Conservation (phyloP, 1,139 yeast genomes). For the Candida sp. region DNA sequence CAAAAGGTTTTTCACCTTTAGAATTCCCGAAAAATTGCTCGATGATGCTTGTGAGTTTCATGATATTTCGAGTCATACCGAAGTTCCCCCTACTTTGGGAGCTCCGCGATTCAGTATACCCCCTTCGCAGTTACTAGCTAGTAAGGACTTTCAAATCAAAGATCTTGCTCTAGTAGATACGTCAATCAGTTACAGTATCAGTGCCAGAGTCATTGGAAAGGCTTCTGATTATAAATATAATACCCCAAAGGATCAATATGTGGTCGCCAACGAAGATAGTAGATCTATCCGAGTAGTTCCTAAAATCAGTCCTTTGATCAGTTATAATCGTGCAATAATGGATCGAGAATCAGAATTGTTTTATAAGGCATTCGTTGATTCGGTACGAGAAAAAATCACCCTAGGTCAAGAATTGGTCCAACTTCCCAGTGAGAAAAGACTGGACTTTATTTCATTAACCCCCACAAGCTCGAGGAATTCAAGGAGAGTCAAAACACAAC, state of each 20-base stretch:
- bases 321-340: conserved; percentile 16
- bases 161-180: conserved; percentile 41
- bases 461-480: conserved; percentile 15
- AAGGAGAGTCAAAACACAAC: conserved; percentile 23
- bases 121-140: conserved; percentile 22
- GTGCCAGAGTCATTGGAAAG: conserved; percentile 42
- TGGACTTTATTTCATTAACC: conserved; percentile 8
- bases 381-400: conserved; percentile 27
- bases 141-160: conserved; percentile 16
- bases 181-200: conserved; percentile 34
- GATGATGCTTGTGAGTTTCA: conserved; percentile 41
- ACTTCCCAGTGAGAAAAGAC: conserved; percentile 3
- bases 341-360: conserved; percentile 22
- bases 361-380: conserved; percentile 35
- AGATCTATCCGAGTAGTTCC: conserved; percentile 39
- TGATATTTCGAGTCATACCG: conserved; percentile 31
- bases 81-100: conserved; percentile 39
- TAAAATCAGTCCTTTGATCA: conserved; percentile 18
- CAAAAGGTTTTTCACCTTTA: conserved; percentile 41
- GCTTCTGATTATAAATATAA: conserved; percentile 30
- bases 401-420: conserved; percentile 21
- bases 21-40: conserved; percentile 38
- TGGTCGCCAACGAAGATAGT: conserved; percentile 33
- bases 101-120: conserved; percentile 19
- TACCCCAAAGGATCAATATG: conserved; percentile 27